Base-by-base conservation (phyloP, 129 eudicot species). In the Pulicaria dysenterica region DNA sequence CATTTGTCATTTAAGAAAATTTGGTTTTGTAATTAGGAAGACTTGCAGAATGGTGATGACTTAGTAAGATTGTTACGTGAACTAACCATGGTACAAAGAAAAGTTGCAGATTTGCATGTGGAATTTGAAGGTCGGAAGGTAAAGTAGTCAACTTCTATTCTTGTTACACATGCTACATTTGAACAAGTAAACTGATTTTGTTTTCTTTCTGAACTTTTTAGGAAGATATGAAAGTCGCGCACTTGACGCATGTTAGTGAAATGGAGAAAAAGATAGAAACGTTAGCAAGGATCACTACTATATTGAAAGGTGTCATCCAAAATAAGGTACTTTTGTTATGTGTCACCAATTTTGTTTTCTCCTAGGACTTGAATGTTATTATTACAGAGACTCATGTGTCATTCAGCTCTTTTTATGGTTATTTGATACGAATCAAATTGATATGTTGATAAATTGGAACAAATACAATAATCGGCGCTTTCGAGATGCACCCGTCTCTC, bases 111-210 rank as follows among this genome's bases (percentile, higher is more conserved):
- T 76, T 74, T 94, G 73, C 83, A 94, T 76, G 98, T 94, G 50
- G 96, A 94, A 69, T 91, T 94, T 83, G 93, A 88, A 70, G 98
- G 98, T 58, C 84, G 98, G 60, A 90, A 90, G 96, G 98, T 90
- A 75, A 83, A 37, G 9, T 70, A 38, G 4, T 41, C 77, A 76
- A 3, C n/a, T 49, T 69, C 5, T 43, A 5, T 56, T 44, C 5
- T 3, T 58, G 14, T 59, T 40, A 9, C 57, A 12, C 13, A 67
- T 54, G 37, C 46, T 59, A 31, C 6, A 0, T 46, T 12, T 57
- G 10, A 31, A 66, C 55, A 48, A 47, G 45, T 24, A 48, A 72
- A 42, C 64, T 58, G 6, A 13, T 46, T 11, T 37, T 65, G n/a
- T 39, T 39, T 61, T 12, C 49, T 66, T 44, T 34, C 7, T 5